phyloP scores from a whole-genome alignment of 2,329 filamentous ascomycete genomes.

The Arthrobotrys pseudoclavata region DNA sequence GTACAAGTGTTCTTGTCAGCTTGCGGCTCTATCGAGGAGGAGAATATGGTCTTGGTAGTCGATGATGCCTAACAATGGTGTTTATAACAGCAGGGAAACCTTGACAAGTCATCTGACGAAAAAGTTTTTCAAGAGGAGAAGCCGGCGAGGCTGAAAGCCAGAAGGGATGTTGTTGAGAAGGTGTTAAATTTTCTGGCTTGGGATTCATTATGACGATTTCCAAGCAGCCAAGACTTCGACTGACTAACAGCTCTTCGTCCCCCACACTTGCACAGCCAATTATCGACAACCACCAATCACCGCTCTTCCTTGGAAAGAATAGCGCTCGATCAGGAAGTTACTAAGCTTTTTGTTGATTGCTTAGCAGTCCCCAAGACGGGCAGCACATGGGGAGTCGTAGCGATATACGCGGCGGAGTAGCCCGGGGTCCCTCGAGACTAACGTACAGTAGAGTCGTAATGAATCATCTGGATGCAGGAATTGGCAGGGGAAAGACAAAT shows the following conservation, averaged over 20 bases:
- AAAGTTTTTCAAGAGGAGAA: neutral
- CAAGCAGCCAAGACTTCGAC: slow-evolving; percentile 42
- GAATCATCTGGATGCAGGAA: slow-evolving; percentile 43
- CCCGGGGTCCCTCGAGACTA: neutral
- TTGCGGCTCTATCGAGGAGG: slow-evolving; percentile 21
- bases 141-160: slow-evolving; percentile 6
- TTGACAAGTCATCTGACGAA: neutral
- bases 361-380: slow-evolving; percentile 19
- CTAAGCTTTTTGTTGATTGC: slow-evolving; percentile 41
- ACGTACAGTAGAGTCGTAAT: slow-evolving; percentile 23
- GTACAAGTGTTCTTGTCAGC: neutral
- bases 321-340: slow-evolving; percentile 45
- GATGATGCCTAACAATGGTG: slow-evolving; percentile 4
- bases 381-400: slow-evolving; percentile 9
- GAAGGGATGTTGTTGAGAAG: slow-evolving; percentile 3
- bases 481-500: neutral
- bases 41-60: slow-evolving; percentile 7
- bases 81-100: slow-evolving; percentile 9
- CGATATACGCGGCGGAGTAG: slow-evolving; percentile 21
- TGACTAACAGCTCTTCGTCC: slow-evolving; percentile 40
- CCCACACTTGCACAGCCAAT: slow-evolving; percentile 39
- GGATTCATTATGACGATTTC: slow-evolving; percentile 47
- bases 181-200: slow-evolving; percentile 33
- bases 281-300: slow-evolving; percentile 38
- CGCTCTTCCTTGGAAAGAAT: neutral